Base-by-base conservation (phyloP, 2,329 filamentous ascomycete species). In the Aspergillus sp. region DNA sequence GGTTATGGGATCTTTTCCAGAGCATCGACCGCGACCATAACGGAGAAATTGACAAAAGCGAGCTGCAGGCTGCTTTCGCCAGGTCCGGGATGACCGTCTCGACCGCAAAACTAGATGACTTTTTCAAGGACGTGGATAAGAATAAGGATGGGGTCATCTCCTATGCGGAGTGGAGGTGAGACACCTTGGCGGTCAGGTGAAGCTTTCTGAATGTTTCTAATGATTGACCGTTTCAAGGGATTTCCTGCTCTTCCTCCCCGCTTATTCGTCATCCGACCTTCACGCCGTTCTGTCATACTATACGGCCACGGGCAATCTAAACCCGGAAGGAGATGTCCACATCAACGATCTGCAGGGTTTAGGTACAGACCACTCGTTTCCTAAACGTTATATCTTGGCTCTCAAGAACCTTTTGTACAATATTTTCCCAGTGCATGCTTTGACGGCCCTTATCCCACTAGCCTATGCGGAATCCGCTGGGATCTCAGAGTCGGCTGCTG, bases 81-180 rank as follows among this genome's bases (percentile, higher is more conserved):
- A 78, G 76, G 41, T 86, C 88, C 33, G 90, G 90, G 30, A 75
- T 98, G 40, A 78, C 82, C 7, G 85, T 97, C 9, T 86, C 90
- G 19, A 82, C 76, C 54, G 79, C 83, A 43, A 86, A 89, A 60
- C 72, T 98, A 37, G 80, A 88, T 51, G 79, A 83, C 50, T 97
- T 98, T 72, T 96, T 98, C 63, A 72, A 79, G 51, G 86, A 95
- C 63, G 86, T 98, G 57, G 93, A 98, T 65, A 78, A 81, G 61
- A 91, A 98, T 70, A 80, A 85, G 55, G 90, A 98, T 65, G 90
- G 90, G 2, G 73, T 75, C 51, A 95, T 97, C 56, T 90, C 78
- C 50, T 97, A 95, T 68, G 83, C 89, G 53, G 93, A 98, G 77
- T 97, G 93, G 93, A 85, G 91, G 91, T 96, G 82, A 69, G 85